A percentile compares a stretch with the other conserved stretches of the same genome.
Evolutionary conservation across 495 filamentous ascomycete genomes (phyloP).

Genomic region (Hypoxylon subgilvum): DNA sequence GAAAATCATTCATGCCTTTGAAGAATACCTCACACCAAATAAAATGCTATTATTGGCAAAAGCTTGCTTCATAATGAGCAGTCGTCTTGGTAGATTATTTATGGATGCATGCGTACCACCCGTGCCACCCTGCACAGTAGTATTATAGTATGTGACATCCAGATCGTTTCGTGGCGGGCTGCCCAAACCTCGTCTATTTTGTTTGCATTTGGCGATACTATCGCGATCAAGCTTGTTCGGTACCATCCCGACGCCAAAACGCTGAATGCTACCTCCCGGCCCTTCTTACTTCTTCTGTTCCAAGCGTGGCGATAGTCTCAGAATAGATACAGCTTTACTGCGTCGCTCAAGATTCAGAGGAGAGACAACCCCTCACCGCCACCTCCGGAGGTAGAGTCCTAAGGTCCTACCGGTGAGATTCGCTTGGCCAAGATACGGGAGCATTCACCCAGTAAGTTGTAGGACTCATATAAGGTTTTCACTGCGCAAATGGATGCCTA

Average conservation of each 20-base stretch:
- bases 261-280: conserved; percentile 10
- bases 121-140: not conserved
- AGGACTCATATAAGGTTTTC: no score
- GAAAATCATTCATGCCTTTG: no score
- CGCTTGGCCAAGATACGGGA: no score
- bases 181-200: conserved; percentile 5
- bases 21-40: no score
- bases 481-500: no score
- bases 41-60: not conserved
- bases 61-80: not conserved
- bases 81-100: not conserved
- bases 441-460: no score
- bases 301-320: conserved; percentile 3
- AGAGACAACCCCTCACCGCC: conserved; percentile 1
- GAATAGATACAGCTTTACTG: conserved; percentile 2
- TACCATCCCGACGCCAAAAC: not conserved
- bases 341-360: not conserved
- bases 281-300: conserved; percentile 5
- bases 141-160: no score
- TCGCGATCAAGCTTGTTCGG: no score
- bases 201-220: no score
- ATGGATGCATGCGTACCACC: conserved; percentile 1
- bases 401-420: not conserved
- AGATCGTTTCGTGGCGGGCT: conserved; percentile 6
- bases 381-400: no score